These are phyloP conservation scores for Dictyostelium firmibasis DNA, from an alignment of 78 protist genomes.

Conservation along the genomic window DNA sequence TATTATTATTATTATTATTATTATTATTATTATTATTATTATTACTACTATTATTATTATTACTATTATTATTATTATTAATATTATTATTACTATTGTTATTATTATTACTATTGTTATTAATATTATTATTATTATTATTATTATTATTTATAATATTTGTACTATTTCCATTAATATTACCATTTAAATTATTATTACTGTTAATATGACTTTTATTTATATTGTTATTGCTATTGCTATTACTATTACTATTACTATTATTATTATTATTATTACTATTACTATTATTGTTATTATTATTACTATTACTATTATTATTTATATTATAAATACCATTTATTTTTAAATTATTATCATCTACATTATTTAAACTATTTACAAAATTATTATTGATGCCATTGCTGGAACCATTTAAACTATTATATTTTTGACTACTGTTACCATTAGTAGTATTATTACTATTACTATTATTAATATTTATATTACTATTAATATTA, in stretches of 20 bases:
- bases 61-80: background rate
- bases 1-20: background rate
- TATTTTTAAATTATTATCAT: background rate
- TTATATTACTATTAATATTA: background rate
- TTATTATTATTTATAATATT: too few relatives aligned
- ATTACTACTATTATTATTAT: background rate
- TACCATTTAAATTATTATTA: background rate
- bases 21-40: background rate
- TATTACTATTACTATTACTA: background rate
- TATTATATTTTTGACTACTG: background rate
- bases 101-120: background rate
- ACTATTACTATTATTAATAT: background rate
- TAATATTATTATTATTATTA: too few relatives aligned
- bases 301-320: too few relatives aligned
- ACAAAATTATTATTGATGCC: background rate
- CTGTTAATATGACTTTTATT: background rate
- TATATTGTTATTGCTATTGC: background rate
- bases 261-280: background rate
- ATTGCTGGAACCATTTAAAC: conserved; percentile 18
- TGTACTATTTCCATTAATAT: background rate
- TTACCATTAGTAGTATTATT: background rate
- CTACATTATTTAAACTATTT: background rate
- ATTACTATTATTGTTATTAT: too few relatives aligned
- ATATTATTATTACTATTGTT: background rate
- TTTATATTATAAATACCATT: background rate